Conservation (phyloP, 805 yeast species). For the Ogataea haglerorum region DNA sequence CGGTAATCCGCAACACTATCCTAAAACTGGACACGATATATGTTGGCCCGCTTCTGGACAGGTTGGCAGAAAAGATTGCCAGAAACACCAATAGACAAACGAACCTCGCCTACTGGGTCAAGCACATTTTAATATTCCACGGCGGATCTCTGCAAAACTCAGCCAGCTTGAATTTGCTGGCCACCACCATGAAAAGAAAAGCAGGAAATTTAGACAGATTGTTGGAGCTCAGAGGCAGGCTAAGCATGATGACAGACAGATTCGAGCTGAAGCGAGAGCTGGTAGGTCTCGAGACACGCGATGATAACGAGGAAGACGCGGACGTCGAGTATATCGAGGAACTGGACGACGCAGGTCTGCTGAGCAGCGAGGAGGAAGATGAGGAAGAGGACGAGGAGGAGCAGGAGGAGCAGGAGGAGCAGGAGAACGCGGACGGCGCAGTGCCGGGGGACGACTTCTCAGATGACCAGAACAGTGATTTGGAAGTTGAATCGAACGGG, state of each 20-base stretch:
- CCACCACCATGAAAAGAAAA: conserved; percentile 45
- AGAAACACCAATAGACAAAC: conserved; percentile 50
- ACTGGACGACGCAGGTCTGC: conserved; percentile 46
- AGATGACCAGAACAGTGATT: conserved; percentile 42
- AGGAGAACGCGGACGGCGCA: conserved; percentile 38
- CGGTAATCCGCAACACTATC: conserved; percentile 48
- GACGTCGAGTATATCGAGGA: conserved; percentile 62
- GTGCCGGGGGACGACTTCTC: conserved; percentile 43
- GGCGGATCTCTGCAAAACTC: conserved; percentile 47
- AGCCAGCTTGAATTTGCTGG: conserved; percentile 45
- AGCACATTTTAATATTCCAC: conserved; percentile 53
- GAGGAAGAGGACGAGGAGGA: conserved; percentile 23
- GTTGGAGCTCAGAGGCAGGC: conserved; percentile 48
- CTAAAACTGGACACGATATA: conserved; percentile 45
- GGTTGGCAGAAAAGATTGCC: conserved; percentile 49
- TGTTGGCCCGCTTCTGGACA: conserved; percentile 48
- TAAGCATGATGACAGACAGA: conserved; percentile 45
- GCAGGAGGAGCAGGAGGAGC: conserved; percentile 25
- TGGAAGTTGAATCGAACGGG: conserved; percentile 33
- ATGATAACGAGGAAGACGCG: conserved; percentile 31
- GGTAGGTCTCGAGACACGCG: conserved; percentile 26
- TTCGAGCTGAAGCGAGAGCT: conserved; percentile 41
- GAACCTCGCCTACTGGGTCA: conserved; percentile 51
- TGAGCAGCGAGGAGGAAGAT: conserved; percentile 24
- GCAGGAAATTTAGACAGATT: conserved; percentile 48